These are phyloP conservation scores for Neurospora africana DNA, from an alignment of 495 filamentous ascomycete species.

Conservation along the genomic window DNA sequence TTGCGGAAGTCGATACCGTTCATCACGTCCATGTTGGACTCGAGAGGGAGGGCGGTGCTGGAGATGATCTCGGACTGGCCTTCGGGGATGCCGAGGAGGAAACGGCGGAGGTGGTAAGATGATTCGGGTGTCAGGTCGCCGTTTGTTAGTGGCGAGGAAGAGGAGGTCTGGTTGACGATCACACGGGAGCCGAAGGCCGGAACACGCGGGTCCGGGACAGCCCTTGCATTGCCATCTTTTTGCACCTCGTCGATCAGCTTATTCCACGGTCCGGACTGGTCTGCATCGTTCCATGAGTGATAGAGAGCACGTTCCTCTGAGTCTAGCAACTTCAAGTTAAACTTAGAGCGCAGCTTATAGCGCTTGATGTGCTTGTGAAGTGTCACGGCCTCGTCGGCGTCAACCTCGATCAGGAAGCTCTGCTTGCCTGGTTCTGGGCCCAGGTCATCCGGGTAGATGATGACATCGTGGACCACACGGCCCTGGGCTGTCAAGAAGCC, in stretches of 20 bases:
- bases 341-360: slow-evolving; percentile 74
- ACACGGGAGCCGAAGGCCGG: slow-evolving; percentile 55
- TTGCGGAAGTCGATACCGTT: slow-evolving; percentile 83
- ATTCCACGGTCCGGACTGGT: neutral
- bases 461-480: slow-evolving; percentile 76
- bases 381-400: slow-evolving; percentile 47
- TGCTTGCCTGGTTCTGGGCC: slow-evolving; percentile 33
- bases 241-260: neutral
- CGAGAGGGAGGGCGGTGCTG: slow-evolving; percentile 15
- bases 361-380: slow-evolving; percentile 64
- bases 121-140: slow-evolving; percentile 21
- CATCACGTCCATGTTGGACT: slow-evolving; percentile 70
- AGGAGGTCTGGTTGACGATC: slow-evolving; percentile 23
- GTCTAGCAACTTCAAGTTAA: slow-evolving; percentile 53
- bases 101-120: slow-evolving; percentile 59
- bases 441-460: slow-evolving; percentile 59
- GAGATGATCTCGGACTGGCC: slow-evolving; percentile 43
- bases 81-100: slow-evolving; percentile 71
- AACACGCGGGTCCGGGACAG: slow-evolving; percentile 51
- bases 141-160: slow-evolving; percentile 8
- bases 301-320: slow-evolving; percentile 53
- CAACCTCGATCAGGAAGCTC: slow-evolving; percentile 71
- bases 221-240: neutral
- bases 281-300: slow-evolving; percentile 46
- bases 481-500: slow-evolving; percentile 82